Evolutionary conservation across 2,329 filamentous ascomycete genomes (phyloP), one percentile per base, ranked within the genome.

Genomic region (Septoria linicola): DNA sequence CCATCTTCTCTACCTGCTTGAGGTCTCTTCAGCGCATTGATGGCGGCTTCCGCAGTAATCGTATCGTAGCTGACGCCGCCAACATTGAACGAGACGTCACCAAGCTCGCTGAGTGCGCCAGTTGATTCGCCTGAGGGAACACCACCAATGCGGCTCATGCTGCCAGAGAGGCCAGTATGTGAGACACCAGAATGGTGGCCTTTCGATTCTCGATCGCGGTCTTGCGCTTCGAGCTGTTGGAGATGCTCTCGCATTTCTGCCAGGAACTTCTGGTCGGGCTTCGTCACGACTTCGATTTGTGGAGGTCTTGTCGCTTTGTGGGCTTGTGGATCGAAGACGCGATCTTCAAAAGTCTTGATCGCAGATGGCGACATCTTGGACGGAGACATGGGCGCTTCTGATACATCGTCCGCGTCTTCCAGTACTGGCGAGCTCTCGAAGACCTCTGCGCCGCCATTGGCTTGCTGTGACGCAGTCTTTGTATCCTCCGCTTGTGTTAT

Each of bases 11-110:
- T 40, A 13, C 19, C 44, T 40, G 31, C 44, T 45, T 41, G 44
- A 13, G 60, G 58, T 6, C 65, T 54, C 50, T 65, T 66, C 8
- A 68, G 51, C n/a, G 63, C 55, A 48, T 67, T 65, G 39, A 68
- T 67, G 7, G 63, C 66, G 35, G 62, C 62, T 47, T 66, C 64
- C 3, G 65, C 65, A 4, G 59, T 54, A 6, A 62, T 57, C 2
- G 64, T 63, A 37, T 68, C 66, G 49, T 70, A 70, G 67, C 96
- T 90, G 57, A 99, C 96, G 46, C 93, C 93, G 35, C 93, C 93
- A 80, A 99, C 93, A 68, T 99, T 99, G 74, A 97, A 96, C 25
- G 59, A 62, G 16, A 68, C 66, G 30, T 66, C 66, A 19, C 66
- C 66, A 3, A 68, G 55, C 16, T 63, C 60, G 41, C 61, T 57